Base-by-base conservation (phyloP, 1,284 basidiomycete species). In the Schizophyllum amplum region DNA sequence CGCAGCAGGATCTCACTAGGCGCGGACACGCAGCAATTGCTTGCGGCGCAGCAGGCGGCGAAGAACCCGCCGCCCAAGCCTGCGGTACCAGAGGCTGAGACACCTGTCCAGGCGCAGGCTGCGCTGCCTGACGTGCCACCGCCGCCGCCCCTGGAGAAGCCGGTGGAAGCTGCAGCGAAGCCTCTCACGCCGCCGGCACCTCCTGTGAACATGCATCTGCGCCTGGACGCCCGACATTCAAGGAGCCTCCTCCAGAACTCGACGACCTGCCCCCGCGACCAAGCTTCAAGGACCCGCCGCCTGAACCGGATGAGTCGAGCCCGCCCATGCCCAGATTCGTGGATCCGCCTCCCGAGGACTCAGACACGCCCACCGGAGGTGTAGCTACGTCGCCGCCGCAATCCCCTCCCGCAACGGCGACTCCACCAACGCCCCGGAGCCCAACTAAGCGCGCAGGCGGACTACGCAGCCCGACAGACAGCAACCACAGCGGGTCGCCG, bases 21-120 rank as follows among this genome's bases (percentile, higher is more conserved):
- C 69, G 67, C 92, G 75, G 66, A 96, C 74, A 57, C 94, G 68
- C 60, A 92, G 82, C 69, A 98, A 76, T 68, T 96, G 74, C 69
- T 94, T 77, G 64, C 92, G 77, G 68, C 94, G 77, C 68, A 88
- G 76, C 78, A 86, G 60, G 74, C 78, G 33, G 82, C 80, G 4
- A 82, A 84, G 67, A 82, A 83, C 59, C 76, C 76, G 46, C 58
- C 63, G 47, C 68, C 64, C 63, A 75, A 71, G 42, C 77, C 78
- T n/a, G n/a, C n/a, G n/a, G n/a, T n/a, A n/a, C n/a, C n/a, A n/a
- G n/a, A n/a, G n/a, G n/a, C n/a, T n/a, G n/a, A n/a, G n/a, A n/a
- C n/a, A n/a, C n/a, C n/a, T 1, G 74, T 79, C 24, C 72, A 71
- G 24, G 61, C 69, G 4, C 70, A 75, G 4, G 69, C 72, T 24